Evolutionary conservation across 345 rosid species (phyloP), one percentile per base, ranked within the genome.

Genomic region (Kandelia obovata): DNA sequence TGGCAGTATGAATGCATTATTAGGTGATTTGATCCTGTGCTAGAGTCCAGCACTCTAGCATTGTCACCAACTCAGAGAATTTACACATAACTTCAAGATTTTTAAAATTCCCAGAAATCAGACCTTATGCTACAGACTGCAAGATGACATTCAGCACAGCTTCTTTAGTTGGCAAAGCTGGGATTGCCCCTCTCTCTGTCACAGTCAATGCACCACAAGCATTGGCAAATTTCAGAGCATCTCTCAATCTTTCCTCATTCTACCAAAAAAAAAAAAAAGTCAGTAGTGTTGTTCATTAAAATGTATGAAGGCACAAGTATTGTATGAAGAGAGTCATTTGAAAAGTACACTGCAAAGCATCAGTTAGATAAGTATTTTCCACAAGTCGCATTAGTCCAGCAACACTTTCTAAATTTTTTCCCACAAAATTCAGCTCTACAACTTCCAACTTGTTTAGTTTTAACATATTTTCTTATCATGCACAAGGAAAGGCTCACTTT

Each of bases 201-300:
- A 92, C 99, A 0, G 99, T 87, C 76, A 95, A 80, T 39, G 99
- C 99, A 27, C 97, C 99, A 10, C 99, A 95, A 0, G 88, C 96
- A 60, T 95, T 95, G 9, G 99, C 93, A 81, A 89, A 95, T 78
- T 73, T 75, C 2, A 95, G 88, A 46, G 92, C 93, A 6, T 88
- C 92, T 78, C 89, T 79, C 51, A 95, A 78, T 74, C 78, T 78
- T 26, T 72, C 85, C 72, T 95, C 97, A 17, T 88, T 83, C 99
- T 94, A 55, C 67, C 62, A 58, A 19, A 78, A 73, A 16, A 64
- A 51, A 27, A 28, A 28, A 28, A 28, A 28, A 28, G 53, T 17
- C 67, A 5, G n/a, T 72, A 34, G 37, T 15, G 6, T 43, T 43
- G 17, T 43, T 43, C 49, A 43, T 43, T 43, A 3, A 43, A 13